phyloP scores from a whole-genome alignment of 768 basidiomycete species.

The Mycena venus region DNA sequence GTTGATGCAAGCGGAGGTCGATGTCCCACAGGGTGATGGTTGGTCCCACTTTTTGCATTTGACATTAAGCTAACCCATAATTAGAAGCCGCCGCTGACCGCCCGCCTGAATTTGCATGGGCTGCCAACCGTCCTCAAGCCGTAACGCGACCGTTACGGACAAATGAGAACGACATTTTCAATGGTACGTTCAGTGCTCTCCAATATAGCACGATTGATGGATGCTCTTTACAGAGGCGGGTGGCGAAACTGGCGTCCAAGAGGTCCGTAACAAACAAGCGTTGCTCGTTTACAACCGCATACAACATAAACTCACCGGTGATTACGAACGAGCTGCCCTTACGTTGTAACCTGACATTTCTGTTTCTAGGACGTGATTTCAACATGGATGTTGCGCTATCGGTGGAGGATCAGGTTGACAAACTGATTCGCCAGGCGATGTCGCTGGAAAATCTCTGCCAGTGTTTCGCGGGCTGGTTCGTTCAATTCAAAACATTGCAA shows the following conservation, averaged over 20 bases:
- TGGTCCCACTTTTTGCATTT: constrained; percentile 5
- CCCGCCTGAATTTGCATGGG: constrained; percentile 73
- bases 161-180: constrained; percentile 95
- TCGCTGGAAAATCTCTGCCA: constrained; percentile 96
- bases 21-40: constrained; percentile 73
- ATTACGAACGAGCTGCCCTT: constrained; percentile 31
- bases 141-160: constrained; percentile 86
- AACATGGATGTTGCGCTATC: constrained; percentile 83
- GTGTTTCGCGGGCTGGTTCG: constrained; percentile 93
- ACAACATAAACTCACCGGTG: constrained; percentile 94
- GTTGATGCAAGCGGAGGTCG: constrained; percentile 88
- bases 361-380: constrained; percentile 85
- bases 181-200: constrained; percentile 62
- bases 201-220: not conserved
- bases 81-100: constrained; percentile 55
- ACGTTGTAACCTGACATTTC: not conserved
- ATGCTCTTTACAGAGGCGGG: constrained; percentile 50
- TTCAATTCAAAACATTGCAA: not conserved
- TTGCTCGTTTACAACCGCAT: constrained; percentile 95
- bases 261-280: constrained; percentile 93
- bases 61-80: constrained; percentile 10
- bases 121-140: constrained; percentile 81
- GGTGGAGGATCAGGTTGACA: constrained; percentile 90
- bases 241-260: constrained; percentile 73
- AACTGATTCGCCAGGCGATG: constrained; percentile 93